Base-by-base conservation (phyloP, 2,329 filamentous ascomycete genomes). In the Akanthomyces muscarius region DNA sequence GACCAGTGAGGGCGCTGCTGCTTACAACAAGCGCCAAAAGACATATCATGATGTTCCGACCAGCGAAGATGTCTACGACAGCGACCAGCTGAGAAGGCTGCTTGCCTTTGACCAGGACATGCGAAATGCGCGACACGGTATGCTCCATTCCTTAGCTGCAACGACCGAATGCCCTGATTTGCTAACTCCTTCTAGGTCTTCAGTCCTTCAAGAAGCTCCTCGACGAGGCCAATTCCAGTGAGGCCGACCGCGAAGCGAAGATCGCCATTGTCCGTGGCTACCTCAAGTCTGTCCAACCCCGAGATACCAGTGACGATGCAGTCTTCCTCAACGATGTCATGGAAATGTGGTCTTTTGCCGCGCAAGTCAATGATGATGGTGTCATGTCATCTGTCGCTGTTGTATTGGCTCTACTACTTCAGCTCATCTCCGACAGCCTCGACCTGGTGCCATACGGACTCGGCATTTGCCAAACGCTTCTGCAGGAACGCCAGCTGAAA, bases 341-440 rank as follows among this genome's bases (percentile, higher is more conserved):
- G 76, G 90, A 96, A 69, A 92, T 88, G 64, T 98, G 94, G 94
- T 87, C 86, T 54, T 92, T 90, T 77, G 92, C 90, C 4, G 86
- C 87, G 36, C 88, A 91, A 72, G 86, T 86, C 67, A 91, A 91
- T 71, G 89, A 93, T 68, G 92, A 97, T 64, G 85, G 87, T 61
- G 80, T 97, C 64, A 83, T 95, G 72, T 94, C 92, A 1, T 86
- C 91, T 8, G 86, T 95, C 3, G 87, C 90, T 1, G 90, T 94
- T 1, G 88, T 92, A 8, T 78, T 99, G 36, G 91, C 91, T 1
- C 82, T 97, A 23, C 83, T 98, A 52, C 80, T 98, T 42, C 92
- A 89, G 74, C 85, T 90, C 25, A 81, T 96, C 53, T 93, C 92
- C 0, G 83, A 81, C 47, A 83, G 89, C 18, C 78, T 95, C 54